Evolutionary conservation across 176 grass and related monocot species (phyloP).

Genomic region (Cenchrus purpureus): DNA sequence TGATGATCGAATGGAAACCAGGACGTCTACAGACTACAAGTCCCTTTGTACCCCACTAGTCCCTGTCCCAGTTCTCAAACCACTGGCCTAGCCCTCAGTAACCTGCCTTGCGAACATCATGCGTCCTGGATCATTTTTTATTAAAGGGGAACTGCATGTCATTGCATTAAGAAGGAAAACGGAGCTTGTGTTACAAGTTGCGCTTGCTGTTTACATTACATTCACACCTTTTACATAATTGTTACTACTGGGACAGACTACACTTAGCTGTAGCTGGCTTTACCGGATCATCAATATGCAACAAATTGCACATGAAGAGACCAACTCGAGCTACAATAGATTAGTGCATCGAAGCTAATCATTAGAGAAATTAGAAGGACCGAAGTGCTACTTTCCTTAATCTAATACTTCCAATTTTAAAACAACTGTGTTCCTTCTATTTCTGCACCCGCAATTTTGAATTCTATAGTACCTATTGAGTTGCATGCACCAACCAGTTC

Average conservation of each 20-base stretch:
- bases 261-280: not conserved
- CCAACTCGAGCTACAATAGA: not conserved
- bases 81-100: not conserved
- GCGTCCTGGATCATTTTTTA: not conserved
- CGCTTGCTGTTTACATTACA: too few species aligned
- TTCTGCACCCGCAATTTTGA: not conserved
- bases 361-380: not conserved
- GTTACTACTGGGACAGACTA: too few species aligned
- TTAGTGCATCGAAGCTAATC: not conserved
- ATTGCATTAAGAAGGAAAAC: too few species aligned
- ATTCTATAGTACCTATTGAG: not conserved
- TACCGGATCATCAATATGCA: conserved; percentile 3
- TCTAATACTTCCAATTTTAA: conserved; percentile 1
- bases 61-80: not conserved
- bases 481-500: too few species aligned
- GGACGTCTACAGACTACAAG: not conserved
- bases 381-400: conserved; percentile 34
- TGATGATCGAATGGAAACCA: not conserved
- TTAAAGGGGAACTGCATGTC: too few species aligned
- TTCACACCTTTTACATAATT: too few species aligned
- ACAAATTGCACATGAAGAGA: conserved; percentile 27
- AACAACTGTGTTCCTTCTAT: not conserved
- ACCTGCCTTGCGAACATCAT: conserved; percentile 20
- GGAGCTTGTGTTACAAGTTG: too few species aligned
- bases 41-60: not conserved